phyloP scores from a whole-genome alignment of 345 rosid species.

The Geranium rotundifolium region DNA sequence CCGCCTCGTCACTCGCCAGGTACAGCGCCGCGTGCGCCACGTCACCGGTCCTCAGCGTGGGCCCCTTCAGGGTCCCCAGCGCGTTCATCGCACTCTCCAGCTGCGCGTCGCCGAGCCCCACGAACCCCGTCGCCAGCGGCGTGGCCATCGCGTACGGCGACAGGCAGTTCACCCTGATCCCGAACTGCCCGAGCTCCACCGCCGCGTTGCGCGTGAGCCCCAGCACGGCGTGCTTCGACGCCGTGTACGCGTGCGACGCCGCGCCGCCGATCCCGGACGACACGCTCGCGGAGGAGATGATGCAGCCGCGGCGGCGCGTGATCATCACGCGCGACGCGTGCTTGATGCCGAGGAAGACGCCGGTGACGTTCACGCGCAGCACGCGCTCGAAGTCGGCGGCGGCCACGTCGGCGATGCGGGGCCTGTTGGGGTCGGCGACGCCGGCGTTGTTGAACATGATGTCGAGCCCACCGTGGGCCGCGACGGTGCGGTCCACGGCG shows the following conservation, averaged over 20 bases:
- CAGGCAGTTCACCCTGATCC: conserved; percentile 40
- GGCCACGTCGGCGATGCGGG: conserved; percentile 25
- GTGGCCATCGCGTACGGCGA: conserved; percentile 33
- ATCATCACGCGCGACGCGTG: conserved; percentile 33
- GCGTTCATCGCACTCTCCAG: conserved; percentile 17
- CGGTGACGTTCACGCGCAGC: conserved; percentile 21
- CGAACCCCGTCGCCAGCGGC: conserved; percentile 25
- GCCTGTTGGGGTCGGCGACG: conserved; percentile 13
- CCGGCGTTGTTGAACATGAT: conserved; percentile 39
- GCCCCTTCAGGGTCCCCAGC: conserved; percentile 27
- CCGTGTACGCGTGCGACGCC: conserved; percentile 28
- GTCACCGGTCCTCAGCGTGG: too few relatives aligned
- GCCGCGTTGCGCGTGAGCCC: conserved; percentile 42
- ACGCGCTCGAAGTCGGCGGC: conserved; percentile 34
- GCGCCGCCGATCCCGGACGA: conserved; percentile 12
- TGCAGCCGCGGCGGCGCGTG: conserved; percentile 23
- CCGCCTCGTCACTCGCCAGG: conserved; percentile 40
- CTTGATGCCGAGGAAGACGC: conserved; percentile 35
- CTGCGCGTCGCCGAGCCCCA: conserved; percentile 15
- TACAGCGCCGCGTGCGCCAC: conserved; percentile 30
- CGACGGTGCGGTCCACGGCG: conserved; percentile 20
- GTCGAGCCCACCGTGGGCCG: conserved; percentile 31
- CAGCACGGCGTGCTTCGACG: conserved; percentile 37
- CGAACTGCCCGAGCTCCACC: conserved; percentile 38
- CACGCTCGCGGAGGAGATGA: conserved; percentile 26